Conservation (phyloP, 176 grass and related monocot species). For the Cenchrus americanus region DNA sequence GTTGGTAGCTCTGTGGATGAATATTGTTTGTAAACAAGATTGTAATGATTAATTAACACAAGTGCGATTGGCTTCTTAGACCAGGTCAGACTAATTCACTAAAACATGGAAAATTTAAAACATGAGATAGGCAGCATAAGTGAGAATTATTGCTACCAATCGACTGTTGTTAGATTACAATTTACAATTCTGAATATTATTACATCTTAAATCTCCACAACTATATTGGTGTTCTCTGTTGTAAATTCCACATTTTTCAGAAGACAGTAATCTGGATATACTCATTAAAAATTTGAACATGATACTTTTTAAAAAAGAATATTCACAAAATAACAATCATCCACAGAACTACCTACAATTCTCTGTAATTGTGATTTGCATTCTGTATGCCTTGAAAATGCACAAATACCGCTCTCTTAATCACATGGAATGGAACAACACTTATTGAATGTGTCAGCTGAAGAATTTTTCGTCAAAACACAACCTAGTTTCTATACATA, state of each 20-base stretch:
- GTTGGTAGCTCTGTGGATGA: background rate
- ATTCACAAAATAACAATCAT: slow-evolving; percentile 18
- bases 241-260: background rate
- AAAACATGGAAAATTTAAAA: background rate
- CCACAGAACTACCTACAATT: background rate
- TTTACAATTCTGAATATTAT: background rate
- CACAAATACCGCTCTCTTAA: background rate
- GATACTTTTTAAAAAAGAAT: background rate
- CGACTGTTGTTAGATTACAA: background rate
- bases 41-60: slow-evolving; percentile 5
- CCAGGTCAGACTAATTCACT: background rate
- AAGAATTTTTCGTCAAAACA: slow-evolving; percentile 17
- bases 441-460: background rate
- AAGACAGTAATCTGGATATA: background rate
- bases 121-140: background rate
- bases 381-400: background rate
- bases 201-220: background rate
- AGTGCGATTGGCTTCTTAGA: background rate
- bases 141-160: background rate
- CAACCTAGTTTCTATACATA: background rate
- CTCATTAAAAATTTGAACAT: background rate
- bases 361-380: background rate
- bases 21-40: background rate
- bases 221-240: background rate
- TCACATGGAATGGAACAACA: background rate